A percentile compares a stretch with the other conserved stretches of the same genome.
These are phyloP conservation scores for Porphyridium purpureum DNA, from an alignment of 23 red algal species.

Conservation along the genomic window DNA sequence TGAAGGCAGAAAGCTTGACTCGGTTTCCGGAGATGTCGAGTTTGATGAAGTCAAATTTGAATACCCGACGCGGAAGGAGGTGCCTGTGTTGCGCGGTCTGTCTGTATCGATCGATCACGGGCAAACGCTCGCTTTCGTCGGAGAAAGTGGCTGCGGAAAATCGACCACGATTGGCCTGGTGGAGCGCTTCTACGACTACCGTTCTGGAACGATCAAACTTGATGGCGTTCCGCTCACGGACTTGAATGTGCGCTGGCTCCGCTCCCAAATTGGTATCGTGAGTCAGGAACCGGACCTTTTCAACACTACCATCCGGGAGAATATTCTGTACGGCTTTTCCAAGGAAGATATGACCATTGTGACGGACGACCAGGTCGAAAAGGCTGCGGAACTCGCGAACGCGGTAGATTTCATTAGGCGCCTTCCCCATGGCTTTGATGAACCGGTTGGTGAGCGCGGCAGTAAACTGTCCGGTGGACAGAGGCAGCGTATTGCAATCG, in stretches of 20 bases:
- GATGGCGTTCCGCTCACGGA: constrained; percentile 22
- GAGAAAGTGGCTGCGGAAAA: constrained; percentile 66
- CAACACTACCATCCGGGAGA: constrained; percentile 52
- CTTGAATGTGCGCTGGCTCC: constrained; percentile 23
- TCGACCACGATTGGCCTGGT: constrained; percentile 55
- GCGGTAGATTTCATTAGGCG: constrained; percentile 52
- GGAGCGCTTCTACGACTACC: constrained; percentile 51
- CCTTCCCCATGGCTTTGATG: constrained; percentile 66
- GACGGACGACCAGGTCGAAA: constrained; percentile 27
- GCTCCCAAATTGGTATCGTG: constrained; percentile 55
- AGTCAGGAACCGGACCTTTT: constrained; percentile 79
- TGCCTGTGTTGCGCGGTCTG: constrained; percentile 48
- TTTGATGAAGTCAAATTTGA: constrained; percentile 52
- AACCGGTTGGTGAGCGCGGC: constrained; percentile 62
- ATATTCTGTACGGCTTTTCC: constrained; percentile 44
- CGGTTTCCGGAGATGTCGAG: constrained; percentile 23
- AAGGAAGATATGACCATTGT: constrained; percentile 29
- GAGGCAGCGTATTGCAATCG: constrained; percentile 86
- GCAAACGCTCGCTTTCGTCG: constrained; percentile 80
- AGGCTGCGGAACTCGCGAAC: constrained; percentile 61
- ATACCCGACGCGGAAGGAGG: constrained; percentile 64
- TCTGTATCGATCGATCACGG: constrained; percentile 27
- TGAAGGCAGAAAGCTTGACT: constrained; percentile 10
- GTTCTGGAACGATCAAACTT: constrained; percentile 29
- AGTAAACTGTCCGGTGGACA: constrained; percentile 68